Percentiles rank a stretch among this genome's conserved stretches.
Conservation (phyloP, 257 asterid species). For the Linaria vulgaris region DNA sequence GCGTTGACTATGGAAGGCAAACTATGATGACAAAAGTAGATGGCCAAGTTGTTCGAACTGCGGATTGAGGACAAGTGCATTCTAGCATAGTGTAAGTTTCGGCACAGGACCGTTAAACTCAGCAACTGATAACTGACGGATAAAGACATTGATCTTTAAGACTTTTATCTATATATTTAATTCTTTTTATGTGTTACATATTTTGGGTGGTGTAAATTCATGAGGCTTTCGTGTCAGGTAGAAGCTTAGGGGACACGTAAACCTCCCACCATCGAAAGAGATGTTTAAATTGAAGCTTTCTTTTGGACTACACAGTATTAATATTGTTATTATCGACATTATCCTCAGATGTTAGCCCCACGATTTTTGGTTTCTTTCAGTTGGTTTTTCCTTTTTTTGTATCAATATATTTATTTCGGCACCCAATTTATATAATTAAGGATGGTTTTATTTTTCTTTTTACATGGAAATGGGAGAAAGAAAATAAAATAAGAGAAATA, state of each 20-base stretch:
- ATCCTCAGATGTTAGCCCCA: too few species aligned
- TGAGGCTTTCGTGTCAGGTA: constrained; percentile 26
- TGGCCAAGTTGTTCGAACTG: too few species aligned
- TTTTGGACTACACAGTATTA: background rate
- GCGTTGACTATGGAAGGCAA: too few species aligned
- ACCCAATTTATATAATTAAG: too few species aligned
- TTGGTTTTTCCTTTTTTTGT: too few species aligned
- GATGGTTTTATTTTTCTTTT: too few species aligned
- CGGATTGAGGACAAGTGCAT: constrained; percentile 1
- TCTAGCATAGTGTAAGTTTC: background rate
- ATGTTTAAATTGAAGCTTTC: constrained; percentile 19
- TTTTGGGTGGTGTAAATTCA: constrained; percentile 37
- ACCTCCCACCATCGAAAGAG: constrained; percentile 26
- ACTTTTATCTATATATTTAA: background rate
- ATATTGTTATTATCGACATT: too few species aligned
- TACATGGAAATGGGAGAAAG: too few species aligned
- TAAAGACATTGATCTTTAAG: constrained; percentile 25
- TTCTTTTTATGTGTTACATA: background rate
- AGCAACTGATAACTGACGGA: background rate
- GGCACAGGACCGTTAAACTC: background rate
- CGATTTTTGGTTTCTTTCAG: too few species aligned
- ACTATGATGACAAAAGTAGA: too few species aligned
- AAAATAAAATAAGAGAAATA: too few species aligned
- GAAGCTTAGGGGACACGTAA: constrained; percentile 51
- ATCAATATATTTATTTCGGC: too few species aligned